Evolutionary conservation across 208 protist species (phyloP), one percentile per base, ranked within the genome.

Genomic region (Trypanosoma vivax): DNA sequence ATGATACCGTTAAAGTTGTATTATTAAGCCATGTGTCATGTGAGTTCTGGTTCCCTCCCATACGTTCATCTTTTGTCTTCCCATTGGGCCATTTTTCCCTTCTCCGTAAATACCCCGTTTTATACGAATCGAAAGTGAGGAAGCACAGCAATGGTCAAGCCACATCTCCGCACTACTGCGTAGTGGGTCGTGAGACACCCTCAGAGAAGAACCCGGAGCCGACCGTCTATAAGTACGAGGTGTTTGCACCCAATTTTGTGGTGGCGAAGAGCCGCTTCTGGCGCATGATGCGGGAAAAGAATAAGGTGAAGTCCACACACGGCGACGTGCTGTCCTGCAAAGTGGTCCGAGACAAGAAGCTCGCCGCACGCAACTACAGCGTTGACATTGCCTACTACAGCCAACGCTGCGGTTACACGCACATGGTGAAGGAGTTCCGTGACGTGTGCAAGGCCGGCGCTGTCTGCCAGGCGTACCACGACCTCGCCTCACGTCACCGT

Each of bases 381-480:
- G 90, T 99, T 47, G 97, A 96, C 71, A 79, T 99, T 56, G 90
- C 97, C 37, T 93, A 92, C 78, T 99, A 99, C 90, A 96, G 97
- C 83, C 96, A 96, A 53, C 89, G 97, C 58, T 96, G 83, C 63
- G 97, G 97, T 55, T 97, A 96, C 58, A 98, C 98, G 65, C 99
- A 99, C 91, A 98, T 99, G 88, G 96, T 98, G 83, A 99, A 99
- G 88, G 98, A 99, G 84, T 99, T 97, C 92, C 92, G 98, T 63
- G 98, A 98, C 50, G 83, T 93, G 21, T 91, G 89, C 63, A 86
- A 97, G 61, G 73, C 76, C 52, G 95, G 89, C 46, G 98, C 97
- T 61, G 93, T 99, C 50, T 84, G 95, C 45, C 89, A 98, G 81
- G 90, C 98, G 65, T 99, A 97, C 84, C 76, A 89, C 61, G 97